Percentiles rank a stretch among this genome's conserved stretches.
Evolutionary conservation across 176 grass and related monocot species (phyloP).

Genomic region (Lolium rigidum): DNA sequence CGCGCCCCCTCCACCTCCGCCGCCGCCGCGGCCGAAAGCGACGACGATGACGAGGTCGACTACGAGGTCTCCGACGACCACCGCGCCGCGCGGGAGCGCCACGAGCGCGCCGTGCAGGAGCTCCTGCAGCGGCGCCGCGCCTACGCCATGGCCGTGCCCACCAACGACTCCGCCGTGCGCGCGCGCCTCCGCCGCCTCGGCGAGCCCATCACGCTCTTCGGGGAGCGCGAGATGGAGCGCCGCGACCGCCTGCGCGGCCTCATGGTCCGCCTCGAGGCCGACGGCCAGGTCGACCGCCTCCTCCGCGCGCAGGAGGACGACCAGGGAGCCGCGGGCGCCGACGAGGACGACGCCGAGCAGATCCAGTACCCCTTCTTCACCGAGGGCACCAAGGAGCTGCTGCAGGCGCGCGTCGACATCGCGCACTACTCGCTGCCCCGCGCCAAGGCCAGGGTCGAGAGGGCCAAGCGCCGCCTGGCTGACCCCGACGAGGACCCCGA

Average conservation of each 20-base stretch:
- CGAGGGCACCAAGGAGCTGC: slow-evolving; percentile 74
- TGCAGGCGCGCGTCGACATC: slow-evolving; percentile 66
- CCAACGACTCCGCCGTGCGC: slow-evolving; percentile 86
- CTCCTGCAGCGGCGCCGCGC: slow-evolving; percentile 82
- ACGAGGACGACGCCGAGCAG: slow-evolving; percentile 59
- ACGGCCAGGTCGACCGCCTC: slow-evolving; percentile 74
- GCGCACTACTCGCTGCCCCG: slow-evolving; percentile 64
- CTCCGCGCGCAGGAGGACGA: slow-evolving; percentile 80
- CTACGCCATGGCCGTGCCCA: slow-evolving; percentile 95
- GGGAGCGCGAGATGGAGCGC: slow-evolving; percentile 93
- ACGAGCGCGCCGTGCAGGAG: slow-evolving; percentile 95
- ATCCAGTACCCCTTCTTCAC: slow-evolving; percentile 93
- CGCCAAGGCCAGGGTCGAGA: slow-evolving; percentile 72
- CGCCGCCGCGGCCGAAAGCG: background rate
- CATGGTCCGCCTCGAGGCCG: slow-evolving; percentile 85
- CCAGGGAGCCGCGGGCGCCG: slow-evolving; percentile 45
- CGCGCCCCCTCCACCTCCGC: slow-evolving; percentile 35
- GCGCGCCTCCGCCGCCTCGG: slow-evolving; percentile 80
- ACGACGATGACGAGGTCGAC: slow-evolving; percentile 47
- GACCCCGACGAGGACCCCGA: slow-evolving; percentile 90
- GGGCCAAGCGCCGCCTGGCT: slow-evolving; percentile 70
- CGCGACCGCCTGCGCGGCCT: slow-evolving; percentile 77
- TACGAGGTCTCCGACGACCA: slow-evolving; percentile 88
- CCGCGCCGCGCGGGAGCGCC: slow-evolving; percentile 84
- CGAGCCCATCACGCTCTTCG: slow-evolving; percentile 87